phyloP scores from a whole-genome alignment of 331 rosid genomes.

The Quercus tomentella region DNA sequence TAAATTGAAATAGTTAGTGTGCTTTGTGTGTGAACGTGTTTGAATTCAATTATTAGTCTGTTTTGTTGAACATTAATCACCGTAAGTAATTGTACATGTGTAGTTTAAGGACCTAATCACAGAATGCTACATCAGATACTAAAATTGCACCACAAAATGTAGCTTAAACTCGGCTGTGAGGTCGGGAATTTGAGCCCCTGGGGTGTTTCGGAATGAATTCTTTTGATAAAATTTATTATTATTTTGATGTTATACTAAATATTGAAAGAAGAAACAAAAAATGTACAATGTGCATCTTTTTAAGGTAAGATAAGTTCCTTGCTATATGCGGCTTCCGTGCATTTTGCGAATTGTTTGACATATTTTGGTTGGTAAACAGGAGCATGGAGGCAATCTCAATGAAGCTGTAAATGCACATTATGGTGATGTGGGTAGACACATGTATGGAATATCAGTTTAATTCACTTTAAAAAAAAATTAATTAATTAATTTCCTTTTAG shows the following conservation, averaged over 20 bases:
- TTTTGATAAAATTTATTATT: not conserved
- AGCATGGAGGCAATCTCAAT: slow-evolving; percentile 67
- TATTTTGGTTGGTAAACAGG: slow-evolving; percentile 40
- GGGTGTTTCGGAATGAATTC: not conserved
- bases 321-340: not conserved
- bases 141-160: too few species aligned
- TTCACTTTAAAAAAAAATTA: not conserved
- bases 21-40: not conserved
- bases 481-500: not conserved
- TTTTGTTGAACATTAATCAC: not conserved
- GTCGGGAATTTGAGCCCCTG: not conserved
- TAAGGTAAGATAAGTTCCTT: not conserved
- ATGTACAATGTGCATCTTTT: not conserved
- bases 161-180: too few species aligned
- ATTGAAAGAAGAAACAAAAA: not conserved
- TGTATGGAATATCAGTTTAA: slow-evolving; percentile 34
- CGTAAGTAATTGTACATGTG: not conserved
- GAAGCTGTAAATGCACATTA: slow-evolving; percentile 84
- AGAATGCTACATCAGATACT: not conserved
- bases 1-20: too few species aligned
- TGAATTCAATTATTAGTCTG: not conserved
- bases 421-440: slow-evolving; percentile 34
- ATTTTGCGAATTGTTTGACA: slow-evolving; percentile 4
- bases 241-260: not conserved
- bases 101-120: not conserved